Evolutionary conservation across 208 protist genomes (phyloP), one percentile per base, ranked within the genome.

Genomic region (Novymonas esmeraldas): DNA sequence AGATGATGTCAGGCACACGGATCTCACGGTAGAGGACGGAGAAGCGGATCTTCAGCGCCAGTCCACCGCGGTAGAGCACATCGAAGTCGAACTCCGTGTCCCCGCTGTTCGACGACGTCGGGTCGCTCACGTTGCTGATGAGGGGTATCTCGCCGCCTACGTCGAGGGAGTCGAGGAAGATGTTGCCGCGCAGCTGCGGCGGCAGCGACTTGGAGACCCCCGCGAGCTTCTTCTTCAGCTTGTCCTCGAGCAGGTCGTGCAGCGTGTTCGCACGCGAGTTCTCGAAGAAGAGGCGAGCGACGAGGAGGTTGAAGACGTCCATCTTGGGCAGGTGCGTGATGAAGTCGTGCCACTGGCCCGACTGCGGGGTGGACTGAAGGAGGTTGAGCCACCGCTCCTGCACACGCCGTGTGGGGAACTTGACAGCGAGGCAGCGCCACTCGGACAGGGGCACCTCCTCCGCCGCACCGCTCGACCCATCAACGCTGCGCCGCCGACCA

Each of bases 41-140:
- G 57, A 95, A 93, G 54, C 84, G 80, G 34, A 95, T 82, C 50
- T 70, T 79, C 9, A 95, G 46, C 38, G 54, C 65, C 10, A 95
- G 76, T 11, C 90, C 90, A 31, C 90, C 90, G 29, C 87, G 87
- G 73, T 95, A 95, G 6, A 92, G 73, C 48, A 95, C 61, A 56
- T 95, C 84, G 65, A 95, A 94, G 76, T 92, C 85, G 49, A 95
- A 90, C 41, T 89, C 77, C 2, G 93, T 56, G 60, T 95, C 87
- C 4, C 90, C 87, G 36, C 65, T 83, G 11, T 73, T 44, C 11
- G 76, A 78, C 2, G 93, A 18, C 3, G 45, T 51, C 4, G 76
- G 74, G n/a, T 89, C 81, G 65, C 84, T 85, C 11, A 93, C 81
- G 51, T 81, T 78, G 61, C 54, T 78, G 56, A 95, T 74, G 6